Evolutionary conservation across 352 stramenopile species (phyloP).

Genomic region (Thalassiosira sp.): DNA sequence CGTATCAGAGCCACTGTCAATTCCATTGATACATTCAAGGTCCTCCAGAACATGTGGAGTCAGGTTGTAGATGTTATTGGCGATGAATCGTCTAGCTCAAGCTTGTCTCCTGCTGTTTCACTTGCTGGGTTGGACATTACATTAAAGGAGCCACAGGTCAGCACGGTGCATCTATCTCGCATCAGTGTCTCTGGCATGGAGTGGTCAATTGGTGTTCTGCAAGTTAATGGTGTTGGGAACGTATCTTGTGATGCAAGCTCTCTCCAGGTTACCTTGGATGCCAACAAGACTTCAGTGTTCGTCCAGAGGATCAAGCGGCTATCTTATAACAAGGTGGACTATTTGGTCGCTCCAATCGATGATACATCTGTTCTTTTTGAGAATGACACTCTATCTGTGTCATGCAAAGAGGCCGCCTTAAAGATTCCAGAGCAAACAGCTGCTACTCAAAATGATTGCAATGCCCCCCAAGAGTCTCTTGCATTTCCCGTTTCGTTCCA

Average conservation of each 20-base stretch:
- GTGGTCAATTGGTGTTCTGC: neutral
- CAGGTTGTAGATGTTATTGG: neutral
- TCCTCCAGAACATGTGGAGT: neutral
- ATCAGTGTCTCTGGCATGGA: neutral
- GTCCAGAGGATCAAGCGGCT: neutral
- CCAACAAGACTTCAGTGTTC: neutral
- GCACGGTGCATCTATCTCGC: neutral
- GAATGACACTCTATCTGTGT: neutral
- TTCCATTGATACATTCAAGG: slow-evolving; percentile 1
- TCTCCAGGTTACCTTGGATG: neutral
- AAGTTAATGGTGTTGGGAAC: neutral
- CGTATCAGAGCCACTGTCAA: neutral
- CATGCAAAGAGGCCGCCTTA: neutral
- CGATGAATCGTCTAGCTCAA: neutral
- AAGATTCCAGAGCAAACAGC: neutral
- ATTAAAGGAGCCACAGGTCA: neutral
- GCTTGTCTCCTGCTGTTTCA: neutral
- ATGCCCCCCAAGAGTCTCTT: neutral
- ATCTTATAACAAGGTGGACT: slow-evolving; percentile 1
- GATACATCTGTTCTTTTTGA: neutral
- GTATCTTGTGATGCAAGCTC: slow-evolving; percentile 1
- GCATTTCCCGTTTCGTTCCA: neutral
- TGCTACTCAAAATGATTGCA: neutral
- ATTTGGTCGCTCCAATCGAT: neutral
- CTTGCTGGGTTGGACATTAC: neutral